phyloP scores from a whole-genome alignment of 305 asterid genomes.

The Solanum hybrid region DNA sequence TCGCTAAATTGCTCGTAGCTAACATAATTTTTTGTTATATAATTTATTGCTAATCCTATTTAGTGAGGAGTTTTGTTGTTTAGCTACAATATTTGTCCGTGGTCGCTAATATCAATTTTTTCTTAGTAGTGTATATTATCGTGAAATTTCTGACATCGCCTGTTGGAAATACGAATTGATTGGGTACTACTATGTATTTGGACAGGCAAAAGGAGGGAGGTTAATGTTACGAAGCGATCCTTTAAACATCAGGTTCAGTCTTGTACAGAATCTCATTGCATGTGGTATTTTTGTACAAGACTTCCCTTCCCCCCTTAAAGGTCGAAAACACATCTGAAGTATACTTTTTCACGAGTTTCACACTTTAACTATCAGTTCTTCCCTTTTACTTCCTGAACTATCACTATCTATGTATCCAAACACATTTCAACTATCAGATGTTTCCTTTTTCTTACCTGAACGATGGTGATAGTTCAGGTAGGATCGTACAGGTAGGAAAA shows the following conservation, averaged over 20 bases:
- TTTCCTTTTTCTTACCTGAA: not conserved
- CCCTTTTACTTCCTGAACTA: not conserved
- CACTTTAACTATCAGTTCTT: not conserved
- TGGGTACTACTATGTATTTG: conserved; percentile 39
- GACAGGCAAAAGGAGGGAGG: conserved; percentile 53
- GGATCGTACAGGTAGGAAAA: not conserved
- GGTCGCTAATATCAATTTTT: not conserved
- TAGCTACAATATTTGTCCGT: not conserved
- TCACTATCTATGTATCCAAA: not conserved
- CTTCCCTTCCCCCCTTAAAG: conserved; percentile 16
- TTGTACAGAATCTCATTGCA: conserved; percentile 69
- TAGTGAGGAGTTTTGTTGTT: not conserved
- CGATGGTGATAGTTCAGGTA: not conserved
- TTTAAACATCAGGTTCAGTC: conserved; percentile 72
- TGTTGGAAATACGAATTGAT: conserved; percentile 21
- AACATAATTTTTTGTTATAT: not conserved
- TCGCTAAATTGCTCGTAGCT: not conserved
- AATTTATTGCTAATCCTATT: not conserved
- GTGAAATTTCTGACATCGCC: not conserved
- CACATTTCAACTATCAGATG: not conserved
- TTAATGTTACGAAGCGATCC: conserved; percentile 43
- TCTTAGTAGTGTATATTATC: not conserved
- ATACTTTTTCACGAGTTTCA: not conserved
- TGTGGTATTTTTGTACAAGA: conserved; percentile 73
- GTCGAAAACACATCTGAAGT: not conserved